phyloP scores from a whole-genome alignment of 2,329 filamentous ascomycete species.

The Arthroderma uncinatum region DNA sequence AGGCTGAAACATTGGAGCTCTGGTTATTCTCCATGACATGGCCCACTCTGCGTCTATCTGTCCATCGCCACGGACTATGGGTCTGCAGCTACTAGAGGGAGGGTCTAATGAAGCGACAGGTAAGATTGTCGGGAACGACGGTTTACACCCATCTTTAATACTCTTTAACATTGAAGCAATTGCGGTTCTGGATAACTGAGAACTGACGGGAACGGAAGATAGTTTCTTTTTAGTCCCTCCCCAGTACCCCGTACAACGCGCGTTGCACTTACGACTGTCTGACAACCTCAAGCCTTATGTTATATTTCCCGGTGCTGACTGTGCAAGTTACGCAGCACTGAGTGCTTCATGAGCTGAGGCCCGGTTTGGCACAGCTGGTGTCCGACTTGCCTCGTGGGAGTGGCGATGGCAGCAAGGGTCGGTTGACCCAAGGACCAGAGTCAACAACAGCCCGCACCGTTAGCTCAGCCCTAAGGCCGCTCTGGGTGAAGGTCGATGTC shows the following conservation, averaged over 20 bases:
- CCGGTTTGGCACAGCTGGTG: conserved; percentile 1
- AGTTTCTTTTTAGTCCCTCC: not conserved
- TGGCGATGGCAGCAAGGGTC: conserved; percentile 1
- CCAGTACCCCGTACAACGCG: not conserved
- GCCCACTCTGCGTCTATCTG: not conserved
- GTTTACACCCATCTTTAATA: not conserved
- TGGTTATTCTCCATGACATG: not conserved
- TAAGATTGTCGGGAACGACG: not conserved
- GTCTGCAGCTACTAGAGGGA: no score
- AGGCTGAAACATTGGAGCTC: not conserved
- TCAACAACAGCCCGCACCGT: not conserved
- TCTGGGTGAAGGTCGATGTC: not conserved
- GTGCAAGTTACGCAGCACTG: conserved; percentile 1
- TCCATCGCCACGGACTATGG: not conserved
- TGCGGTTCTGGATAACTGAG: not conserved
- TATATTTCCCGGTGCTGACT: not conserved
- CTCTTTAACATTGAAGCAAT: not conserved
- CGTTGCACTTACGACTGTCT: not conserved
- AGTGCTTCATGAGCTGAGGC: conserved; percentile 1
- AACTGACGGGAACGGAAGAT: not conserved
- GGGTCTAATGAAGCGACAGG: not conserved
- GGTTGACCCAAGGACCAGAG: not conserved
- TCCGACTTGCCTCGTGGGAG: not conserved
- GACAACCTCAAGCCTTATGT: not conserved
- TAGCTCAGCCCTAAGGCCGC: conserved; percentile 3